Evolutionary conservation across 257 asterid genomes (phyloP).

Genomic region (Parsonsia alboflavescens): DNA sequence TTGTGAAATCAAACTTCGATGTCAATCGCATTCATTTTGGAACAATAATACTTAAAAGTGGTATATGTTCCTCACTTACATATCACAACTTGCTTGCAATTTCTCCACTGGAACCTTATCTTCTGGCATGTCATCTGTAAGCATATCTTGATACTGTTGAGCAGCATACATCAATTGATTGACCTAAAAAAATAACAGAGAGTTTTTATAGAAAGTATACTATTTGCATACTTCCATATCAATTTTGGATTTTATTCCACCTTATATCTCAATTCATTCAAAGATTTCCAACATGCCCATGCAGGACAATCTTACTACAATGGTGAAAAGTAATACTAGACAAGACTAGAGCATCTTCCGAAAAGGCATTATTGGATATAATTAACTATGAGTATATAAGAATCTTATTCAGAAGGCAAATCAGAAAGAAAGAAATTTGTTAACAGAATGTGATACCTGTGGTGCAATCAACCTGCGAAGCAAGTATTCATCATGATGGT

Average conservation of each 20-base stretch:
- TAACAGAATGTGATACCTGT: slow-evolving; percentile 36
- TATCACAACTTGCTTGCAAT: slow-evolving; percentile 25
- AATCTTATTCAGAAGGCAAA: not conserved
- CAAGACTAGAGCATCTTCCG: not conserved
- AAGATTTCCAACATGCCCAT: not conserved
- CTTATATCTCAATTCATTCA: not conserved
- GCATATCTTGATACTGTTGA: slow-evolving; percentile 21
- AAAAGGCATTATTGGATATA: not conserved
- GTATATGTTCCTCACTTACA: slow-evolving; percentile 24
- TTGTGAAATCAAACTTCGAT: not conserved
- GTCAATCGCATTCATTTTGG: not conserved
- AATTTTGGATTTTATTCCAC: not conserved
- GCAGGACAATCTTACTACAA: not conserved
- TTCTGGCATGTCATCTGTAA: slow-evolving; percentile 13
- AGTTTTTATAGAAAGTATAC: not conserved
- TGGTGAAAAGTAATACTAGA: not conserved
- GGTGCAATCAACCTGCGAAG: slow-evolving; percentile 36
- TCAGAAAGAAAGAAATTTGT: not conserved
- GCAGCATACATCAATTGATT: slow-evolving; percentile 40
- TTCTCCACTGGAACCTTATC: slow-evolving; percentile 18
- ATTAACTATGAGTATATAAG: not conserved
- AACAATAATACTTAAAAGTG: not conserved
- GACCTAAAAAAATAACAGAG: slow-evolving; percentile 30
- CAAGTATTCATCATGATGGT: slow-evolving; percentile 49
- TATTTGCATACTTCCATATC: not conserved